These are phyloP conservation scores for Neonectria punicea DNA, from an alignment of 2,329 filamentous ascomycete species.

Conservation along the genomic window DNA sequence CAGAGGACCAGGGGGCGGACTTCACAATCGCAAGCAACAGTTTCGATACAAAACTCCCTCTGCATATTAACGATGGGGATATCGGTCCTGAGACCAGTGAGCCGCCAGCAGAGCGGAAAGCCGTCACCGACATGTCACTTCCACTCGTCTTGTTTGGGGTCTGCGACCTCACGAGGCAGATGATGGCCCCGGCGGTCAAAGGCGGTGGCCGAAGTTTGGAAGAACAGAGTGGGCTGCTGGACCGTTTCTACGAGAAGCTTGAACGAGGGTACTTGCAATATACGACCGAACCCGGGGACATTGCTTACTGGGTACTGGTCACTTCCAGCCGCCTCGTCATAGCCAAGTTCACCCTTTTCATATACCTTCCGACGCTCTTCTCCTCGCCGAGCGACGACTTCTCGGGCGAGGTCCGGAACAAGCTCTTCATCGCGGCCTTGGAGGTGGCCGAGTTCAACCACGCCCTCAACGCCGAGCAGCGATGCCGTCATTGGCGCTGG, in stretches of 20 bases:
- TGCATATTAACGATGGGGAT: constrained; percentile 68
- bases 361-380: constrained; percentile 64
- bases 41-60: constrained; percentile 64
- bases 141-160: constrained; percentile 51
- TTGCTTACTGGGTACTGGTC: constrained; percentile 52
- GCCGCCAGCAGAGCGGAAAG: constrained; percentile 58
- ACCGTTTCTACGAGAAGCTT: constrained; percentile 56
- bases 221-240: constrained; percentile 56
- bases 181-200: constrained; percentile 48
- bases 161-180: constrained; percentile 48
- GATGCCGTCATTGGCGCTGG: constrained; percentile 65
- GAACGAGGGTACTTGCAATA: constrained; percentile 57
- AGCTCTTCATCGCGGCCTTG: constrained; percentile 61
- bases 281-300: constrained; percentile 43
- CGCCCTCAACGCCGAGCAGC: constrained; percentile 61
- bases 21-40: constrained; percentile 56
- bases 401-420: constrained; percentile 52
- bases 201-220: constrained; percentile 47
- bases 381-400: constrained; percentile 50
- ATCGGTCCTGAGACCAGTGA: constrained; percentile 59
- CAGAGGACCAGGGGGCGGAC: constrained; percentile 68
- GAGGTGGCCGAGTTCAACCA: constrained; percentile 68
- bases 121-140: constrained; percentile 64
- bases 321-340: constrained; percentile 58
- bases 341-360: constrained; percentile 64